Evolutionary conservation across 1,284 basidiomycete genomes (phyloP).

Genomic region (Vanrija humicola): DNA sequence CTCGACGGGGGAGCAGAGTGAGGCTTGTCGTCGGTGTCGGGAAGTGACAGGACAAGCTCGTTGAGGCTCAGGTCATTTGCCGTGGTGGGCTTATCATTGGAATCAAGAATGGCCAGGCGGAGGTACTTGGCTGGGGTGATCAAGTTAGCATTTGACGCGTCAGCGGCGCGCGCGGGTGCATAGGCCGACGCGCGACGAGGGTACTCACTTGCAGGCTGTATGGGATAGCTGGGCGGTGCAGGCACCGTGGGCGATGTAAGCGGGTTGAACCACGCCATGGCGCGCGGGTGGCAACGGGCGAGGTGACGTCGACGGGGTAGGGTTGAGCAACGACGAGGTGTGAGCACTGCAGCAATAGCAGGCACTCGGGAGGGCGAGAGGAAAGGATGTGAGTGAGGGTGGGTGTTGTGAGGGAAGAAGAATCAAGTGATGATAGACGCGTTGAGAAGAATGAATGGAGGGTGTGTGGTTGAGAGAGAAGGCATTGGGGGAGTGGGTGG

Average conservation of each 20-base stretch:
- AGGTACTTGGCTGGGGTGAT: neutral
- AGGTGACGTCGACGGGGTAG: neutral
- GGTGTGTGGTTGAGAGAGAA: neutral
- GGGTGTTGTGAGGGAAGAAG: neutral
- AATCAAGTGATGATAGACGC: neutral
- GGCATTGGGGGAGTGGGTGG: neutral
- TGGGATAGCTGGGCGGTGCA: neutral
- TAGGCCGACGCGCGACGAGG: too few species aligned
- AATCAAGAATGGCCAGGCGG: neutral
- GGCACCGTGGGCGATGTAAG: too few species aligned
- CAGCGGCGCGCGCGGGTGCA: too few species aligned
- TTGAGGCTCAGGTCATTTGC: slow-evolving; percentile 1
- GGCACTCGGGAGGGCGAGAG: neutral
- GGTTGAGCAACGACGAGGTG: neutral
- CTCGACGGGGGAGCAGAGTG: too few species aligned
- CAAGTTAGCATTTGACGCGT: neutral
- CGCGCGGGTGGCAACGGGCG: neutral
- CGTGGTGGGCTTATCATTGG: neutral
- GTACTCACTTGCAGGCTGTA: neutral
- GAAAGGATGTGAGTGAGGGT: neutral
- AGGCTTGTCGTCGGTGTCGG: neutral
- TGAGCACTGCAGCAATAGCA: neutral
- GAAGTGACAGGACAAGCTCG: neutral
- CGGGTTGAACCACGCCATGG: too few species aligned
- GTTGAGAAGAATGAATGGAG: neutral